Base-by-base conservation (phyloP, 75 land plant species). In the Sequoia sempervirens region DNA sequence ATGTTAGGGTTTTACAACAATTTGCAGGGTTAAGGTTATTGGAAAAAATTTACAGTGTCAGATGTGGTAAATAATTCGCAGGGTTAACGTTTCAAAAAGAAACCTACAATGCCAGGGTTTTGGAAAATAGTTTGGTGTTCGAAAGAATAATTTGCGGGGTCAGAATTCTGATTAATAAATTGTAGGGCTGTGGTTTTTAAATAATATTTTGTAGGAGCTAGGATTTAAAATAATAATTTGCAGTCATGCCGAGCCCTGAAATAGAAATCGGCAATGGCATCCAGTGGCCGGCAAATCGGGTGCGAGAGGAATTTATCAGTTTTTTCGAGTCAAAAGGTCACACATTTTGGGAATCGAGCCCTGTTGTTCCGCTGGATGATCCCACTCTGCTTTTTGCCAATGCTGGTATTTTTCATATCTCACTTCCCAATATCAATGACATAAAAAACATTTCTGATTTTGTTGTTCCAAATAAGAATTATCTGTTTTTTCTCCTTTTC, bases 311-410 rank as follows among this genome's bases (percentile, higher is more conserved):
- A 11, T 97, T 92, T 84, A 64, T 87, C 73, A 45, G 73, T 0
- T 97, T 92, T 91, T 97, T 97, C 82, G 91, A 90, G 47, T 92
- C 85, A 28, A 97, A 97, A 84, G 86, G 52, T 10, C 99, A 97
- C 58, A 87, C 86, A 5, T 30, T 90, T 17, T 97, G 97, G 87
- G 68, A 83, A 20, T 97, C 99, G 14, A 94, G 94, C 76, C 93
- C 99, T 20, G 99, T 95, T 30, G 99, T 97, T 69, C 99, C 99
- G 0, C 47, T 88, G 79, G 94, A 97, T 47, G 99, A 97, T 84
- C 99, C 99, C 8, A 97, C 99, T 13, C 90, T 97, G 36, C 92
- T 97, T 80, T 97, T 97, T 82, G 95, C 99, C n/a, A 97, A 97
- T 85, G 96, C 99, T 5, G 97, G 96, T 95, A 74, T 26, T 61